Evolutionary conservation across 345 rosid genomes (phyloP), one percentile per base, ranked within the genome.

Genomic region (Psidium guajava): DNA sequence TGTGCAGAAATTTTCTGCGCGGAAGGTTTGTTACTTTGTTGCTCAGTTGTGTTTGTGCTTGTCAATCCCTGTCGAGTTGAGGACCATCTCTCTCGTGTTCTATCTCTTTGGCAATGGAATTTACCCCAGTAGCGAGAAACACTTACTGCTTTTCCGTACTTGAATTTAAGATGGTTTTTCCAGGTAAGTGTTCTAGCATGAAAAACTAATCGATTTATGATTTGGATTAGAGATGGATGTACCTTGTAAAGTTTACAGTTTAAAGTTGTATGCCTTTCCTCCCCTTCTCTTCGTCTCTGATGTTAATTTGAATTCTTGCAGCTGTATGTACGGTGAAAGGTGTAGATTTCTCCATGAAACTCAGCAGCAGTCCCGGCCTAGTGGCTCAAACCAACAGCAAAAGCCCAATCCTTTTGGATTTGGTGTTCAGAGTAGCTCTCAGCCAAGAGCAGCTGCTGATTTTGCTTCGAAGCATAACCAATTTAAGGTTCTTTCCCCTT

Each of bases 1-100:
- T 85, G 28, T 96, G 98, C 87, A 95, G 97, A 86, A 92, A 96
- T 83, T 96, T 94, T 87, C 98, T 92, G 92, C 96, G 95, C 11
- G 99, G 99, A 77, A 89, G 92, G 99, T 94, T n/a, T 49, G 54
- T 57, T 47, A 18, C n/a, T 40, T 69, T 36, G 77, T 69, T 24
- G 21, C 47, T 69, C 47, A 5, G 24, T 36, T 36, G 47, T 0
- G 0, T 9, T 9, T 32, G 77, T 1, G 40, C 40, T 28, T 0
- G 74, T 27, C 21, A 6, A 61, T 27, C 73, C 5, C 40, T 6
- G 75, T 32, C 28, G 75, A 64, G 75, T 64, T 0, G 75, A 36
- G 21, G 2, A 32, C 75, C 75, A 16, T 32, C 24, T 64, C 44
- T 64, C 75, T 64, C 22, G 75, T 8, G 3, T 28, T 28, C 44